These are phyloP conservation scores for Fusarium proliferatum DNA, from an alignment of 2,329 filamentous ascomycete species.

Conservation along the genomic window DNA sequence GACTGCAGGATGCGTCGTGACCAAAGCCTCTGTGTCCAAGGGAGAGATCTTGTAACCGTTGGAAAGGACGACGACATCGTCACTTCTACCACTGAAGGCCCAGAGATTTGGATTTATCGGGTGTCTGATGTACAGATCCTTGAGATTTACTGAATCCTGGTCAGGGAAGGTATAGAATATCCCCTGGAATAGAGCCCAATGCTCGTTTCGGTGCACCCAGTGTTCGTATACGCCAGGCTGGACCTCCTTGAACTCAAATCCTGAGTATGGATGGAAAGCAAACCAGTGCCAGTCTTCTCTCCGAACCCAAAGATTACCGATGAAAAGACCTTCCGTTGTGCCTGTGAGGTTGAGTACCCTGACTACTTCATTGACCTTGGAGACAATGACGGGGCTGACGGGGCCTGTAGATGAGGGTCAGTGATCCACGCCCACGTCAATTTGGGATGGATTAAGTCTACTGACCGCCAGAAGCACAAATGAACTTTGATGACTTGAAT, in stretches of 20 bases:
- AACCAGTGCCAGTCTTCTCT: slow-evolving; percentile 50
- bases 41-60: slow-evolving; percentile 50
- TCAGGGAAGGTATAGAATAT: slow-evolving; percentile 50
- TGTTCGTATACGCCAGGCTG: slow-evolving; percentile 48
- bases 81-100: slow-evolving; percentile 46
- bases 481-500: slow-evolving; percentile 48
- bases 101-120: slow-evolving; percentile 45
- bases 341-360: slow-evolving; percentile 50
- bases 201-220: slow-evolving; percentile 48
- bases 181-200: slow-evolving; percentile 27
- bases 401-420: slow-evolving; percentile 23
- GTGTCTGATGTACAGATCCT: slow-evolving; percentile 46
- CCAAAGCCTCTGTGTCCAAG: slow-evolving; percentile 45
- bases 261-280: slow-evolving; percentile 49
- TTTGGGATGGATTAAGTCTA: no score
- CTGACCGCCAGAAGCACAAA: slow-evolving; percentile 45
- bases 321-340: slow-evolving; percentile 50
- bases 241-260: slow-evolving; percentile 50
- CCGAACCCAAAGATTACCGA: slow-evolving; percentile 45
- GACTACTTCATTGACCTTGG: slow-evolving; percentile 48
- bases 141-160: slow-evolving; percentile 44
- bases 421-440: not conserved
- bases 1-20: slow-evolving; percentile 43
- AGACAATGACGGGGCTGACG: slow-evolving; percentile 43
- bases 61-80: slow-evolving; percentile 47